Evolutionary conservation across 2,329 filamentous ascomycete genomes (phyloP).

Genomic region (Diaporthe australafricana): DNA sequence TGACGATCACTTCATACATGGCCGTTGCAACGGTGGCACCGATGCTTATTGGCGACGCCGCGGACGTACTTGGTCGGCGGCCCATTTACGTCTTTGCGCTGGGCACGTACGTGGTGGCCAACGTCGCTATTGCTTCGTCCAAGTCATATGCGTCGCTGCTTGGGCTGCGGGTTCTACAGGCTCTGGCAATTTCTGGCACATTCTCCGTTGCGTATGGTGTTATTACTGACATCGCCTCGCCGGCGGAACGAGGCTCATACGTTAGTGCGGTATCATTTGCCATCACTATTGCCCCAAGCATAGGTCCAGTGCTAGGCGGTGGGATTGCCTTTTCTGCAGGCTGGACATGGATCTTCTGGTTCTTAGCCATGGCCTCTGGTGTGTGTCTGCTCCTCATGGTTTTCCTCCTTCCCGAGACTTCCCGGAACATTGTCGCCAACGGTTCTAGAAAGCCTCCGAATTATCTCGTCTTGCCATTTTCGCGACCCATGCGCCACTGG

Average conservation of each 20-base stretch:
- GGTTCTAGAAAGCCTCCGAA: slow-evolving; percentile 37
- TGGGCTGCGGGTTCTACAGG: not conserved
- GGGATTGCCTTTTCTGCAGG: slow-evolving; percentile 48
- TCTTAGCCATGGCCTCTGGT: slow-evolving; percentile 48
- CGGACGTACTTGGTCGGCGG: not conserved
- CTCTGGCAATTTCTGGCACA: not conserved
- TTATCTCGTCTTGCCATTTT: not conserved
- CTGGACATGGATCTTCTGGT: slow-evolving; percentile 54
- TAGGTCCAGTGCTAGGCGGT: slow-evolving; percentile 49
- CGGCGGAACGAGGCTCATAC: not conserved
- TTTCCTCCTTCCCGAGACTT: slow-evolving; percentile 47
- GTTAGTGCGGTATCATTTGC: not conserved
- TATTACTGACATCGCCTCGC: not conserved
- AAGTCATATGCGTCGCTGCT: not conserved
- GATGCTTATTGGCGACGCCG: not conserved
- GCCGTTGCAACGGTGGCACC: not conserved
- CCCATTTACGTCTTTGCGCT: not conserved
- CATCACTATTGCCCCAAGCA: slow-evolving; percentile 23
- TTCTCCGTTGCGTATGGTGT: not conserved
- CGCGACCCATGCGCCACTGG: not conserved
- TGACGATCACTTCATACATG: slow-evolving; percentile 53
- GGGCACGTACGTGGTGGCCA: not conserved
- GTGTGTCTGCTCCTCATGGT: slow-evolving; percentile 39
- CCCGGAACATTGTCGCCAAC: slow-evolving; percentile 47
- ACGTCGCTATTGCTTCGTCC: not conserved